These are phyloP conservation scores for Calvatia gigantea DNA, from an alignment of 768 basidiomycete genomes.

Conservation along the genomic window DNA sequence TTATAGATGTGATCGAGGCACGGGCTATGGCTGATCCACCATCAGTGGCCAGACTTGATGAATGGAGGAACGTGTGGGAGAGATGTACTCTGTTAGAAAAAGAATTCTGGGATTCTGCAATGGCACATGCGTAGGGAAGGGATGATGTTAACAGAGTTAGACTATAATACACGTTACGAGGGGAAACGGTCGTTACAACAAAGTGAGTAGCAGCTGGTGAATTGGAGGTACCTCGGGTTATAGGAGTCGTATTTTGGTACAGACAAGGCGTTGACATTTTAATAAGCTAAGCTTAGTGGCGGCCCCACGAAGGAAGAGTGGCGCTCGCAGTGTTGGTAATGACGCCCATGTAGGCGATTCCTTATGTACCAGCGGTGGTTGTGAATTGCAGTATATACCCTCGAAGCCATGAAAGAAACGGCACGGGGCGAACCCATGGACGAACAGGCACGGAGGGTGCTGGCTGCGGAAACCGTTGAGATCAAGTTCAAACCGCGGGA, in stretches of 20 bases:
- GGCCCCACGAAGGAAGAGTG: too few species aligned
- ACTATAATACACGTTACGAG: too few species aligned
- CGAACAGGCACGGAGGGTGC: constrained; percentile 67
- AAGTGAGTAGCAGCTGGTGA: too few species aligned
- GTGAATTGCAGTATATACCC: constrained; percentile 67
- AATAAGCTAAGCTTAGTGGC: too few species aligned
- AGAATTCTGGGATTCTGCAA: constrained; percentile 79
- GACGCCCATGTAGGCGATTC: constrained; percentile 81
- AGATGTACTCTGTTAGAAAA: constrained; percentile 76
- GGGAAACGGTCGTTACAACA: too few species aligned
- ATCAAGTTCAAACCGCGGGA: constrained; percentile 60
- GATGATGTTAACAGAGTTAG: too few species aligned
- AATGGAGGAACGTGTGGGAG: constrained; percentile 73
- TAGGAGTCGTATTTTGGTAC: too few species aligned
- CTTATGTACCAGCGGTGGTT: too few species aligned
- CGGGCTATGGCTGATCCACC: constrained; percentile 62
- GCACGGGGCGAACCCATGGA: constrained; percentile 74
- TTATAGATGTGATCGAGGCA: constrained; percentile 71
- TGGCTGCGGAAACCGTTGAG: constrained; percentile 51
- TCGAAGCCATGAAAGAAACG: constrained; percentile 66
- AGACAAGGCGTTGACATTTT: too few species aligned
- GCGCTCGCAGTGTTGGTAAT: constrained; percentile 91
- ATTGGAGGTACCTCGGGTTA: too few species aligned
- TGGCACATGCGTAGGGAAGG: constrained; percentile 24
- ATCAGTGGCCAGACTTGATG: constrained; percentile 50